These are phyloP conservation scores for Bertia moriformis DNA, from an alignment of 2,329 filamentous ascomycete species.

Conservation along the genomic window DNA sequence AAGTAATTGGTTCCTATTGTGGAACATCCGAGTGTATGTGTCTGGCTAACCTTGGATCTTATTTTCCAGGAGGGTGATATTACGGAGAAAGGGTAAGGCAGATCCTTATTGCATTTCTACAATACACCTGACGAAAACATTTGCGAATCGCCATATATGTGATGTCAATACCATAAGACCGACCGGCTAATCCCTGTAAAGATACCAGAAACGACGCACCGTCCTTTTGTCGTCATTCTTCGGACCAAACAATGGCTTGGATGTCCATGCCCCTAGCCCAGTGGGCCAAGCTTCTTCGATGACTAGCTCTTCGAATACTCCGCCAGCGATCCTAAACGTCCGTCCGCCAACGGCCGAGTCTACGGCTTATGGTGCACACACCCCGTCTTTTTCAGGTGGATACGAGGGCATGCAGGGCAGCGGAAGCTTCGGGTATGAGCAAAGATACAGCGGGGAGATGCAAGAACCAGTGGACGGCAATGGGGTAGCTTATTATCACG, in stretches of 20 bases:
- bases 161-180: not conserved
- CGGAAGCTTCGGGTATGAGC: not conserved
- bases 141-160: too few species aligned
- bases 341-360: not conserved
- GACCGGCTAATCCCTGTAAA: not conserved
- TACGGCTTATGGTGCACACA: not conserved
- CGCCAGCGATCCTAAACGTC: not conserved
- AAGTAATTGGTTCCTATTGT: not conserved
- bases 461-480: not conserved
- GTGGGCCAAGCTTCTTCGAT: not conserved
- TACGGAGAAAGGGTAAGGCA: slow-evolving; percentile 1
- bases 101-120: not conserved
- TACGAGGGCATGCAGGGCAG: not conserved
- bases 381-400: not conserved
- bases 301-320: not conserved
- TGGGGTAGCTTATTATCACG: not conserved
- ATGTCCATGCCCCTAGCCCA: not conserved
- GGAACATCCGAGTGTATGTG: too few species aligned
- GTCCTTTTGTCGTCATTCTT: not conserved
- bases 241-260: not conserved
- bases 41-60: not conserved
- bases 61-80: not conserved
- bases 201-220: slow-evolving; percentile 1
- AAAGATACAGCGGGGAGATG: not conserved
- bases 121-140: too few species aligned